These are phyloP conservation scores for Pseudonitzschia pungens DNA, from an alignment of 108 stramenopile species.

Conservation along the genomic window DNA sequence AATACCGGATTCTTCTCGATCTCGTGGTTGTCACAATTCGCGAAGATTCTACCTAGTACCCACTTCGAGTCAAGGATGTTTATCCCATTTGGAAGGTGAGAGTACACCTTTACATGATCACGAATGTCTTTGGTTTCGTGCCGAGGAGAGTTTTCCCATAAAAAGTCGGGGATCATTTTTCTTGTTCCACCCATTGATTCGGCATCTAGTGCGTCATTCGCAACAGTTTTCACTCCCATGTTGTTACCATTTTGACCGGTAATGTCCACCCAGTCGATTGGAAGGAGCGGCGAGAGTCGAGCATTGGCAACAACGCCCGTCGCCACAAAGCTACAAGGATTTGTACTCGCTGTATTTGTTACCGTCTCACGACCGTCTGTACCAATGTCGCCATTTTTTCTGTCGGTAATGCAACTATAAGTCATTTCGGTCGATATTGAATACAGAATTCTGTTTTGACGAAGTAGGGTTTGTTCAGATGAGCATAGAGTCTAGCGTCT, in stretches of 20 bases:
- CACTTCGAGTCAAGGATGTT: slow-evolving; percentile 76
- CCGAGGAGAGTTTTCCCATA: slow-evolving; percentile 87
- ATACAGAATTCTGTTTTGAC: no score
- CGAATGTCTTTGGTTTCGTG: slow-evolving; percentile 55
- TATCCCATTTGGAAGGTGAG: slow-evolving; percentile 79
- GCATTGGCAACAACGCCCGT: slow-evolving; percentile 54
- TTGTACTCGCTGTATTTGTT: no score
- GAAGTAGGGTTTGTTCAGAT: no score
- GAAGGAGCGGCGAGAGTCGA: slow-evolving; percentile 48
- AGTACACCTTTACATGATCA: slow-evolving; percentile 55
- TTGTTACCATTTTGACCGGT: slow-evolving; percentile 11
- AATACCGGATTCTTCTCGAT: slow-evolving; percentile 25
- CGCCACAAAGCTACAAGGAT: slow-evolving; percentile 20
- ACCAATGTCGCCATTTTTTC: no score
- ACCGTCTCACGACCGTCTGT: no score
- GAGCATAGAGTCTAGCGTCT: no score
- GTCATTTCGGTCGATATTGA: no score
- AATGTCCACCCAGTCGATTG: slow-evolving; percentile 42
- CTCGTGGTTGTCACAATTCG: background rate
- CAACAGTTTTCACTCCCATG: no score
- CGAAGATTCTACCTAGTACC: slow-evolving; percentile 69
- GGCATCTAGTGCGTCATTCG: no score
- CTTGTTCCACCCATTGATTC: background rate
- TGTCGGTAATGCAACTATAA: no score
- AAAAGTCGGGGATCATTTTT: slow-evolving; percentile 40